A percentile compares a stretch with the other conserved stretches of the same genome.
Evolutionary conservation across 208 protist species (phyloP).

Genomic region (Histomonas meleagridis): DNA sequence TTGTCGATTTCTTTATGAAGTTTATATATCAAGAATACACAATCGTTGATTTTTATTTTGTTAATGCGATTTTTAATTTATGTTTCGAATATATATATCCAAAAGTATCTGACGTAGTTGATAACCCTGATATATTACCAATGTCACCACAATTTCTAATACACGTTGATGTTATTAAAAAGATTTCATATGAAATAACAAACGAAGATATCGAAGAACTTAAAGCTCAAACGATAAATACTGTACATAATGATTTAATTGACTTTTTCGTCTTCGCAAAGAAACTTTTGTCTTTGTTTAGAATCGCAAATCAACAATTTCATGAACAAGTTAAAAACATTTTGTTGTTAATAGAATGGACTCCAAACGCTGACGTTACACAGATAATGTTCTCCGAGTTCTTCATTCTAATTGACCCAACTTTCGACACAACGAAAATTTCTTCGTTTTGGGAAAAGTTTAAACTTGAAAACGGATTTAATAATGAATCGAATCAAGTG

Average conservation of each 20-base stretch:
- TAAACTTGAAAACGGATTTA: background rate
- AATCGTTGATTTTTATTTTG: slow-evolving; percentile 21
- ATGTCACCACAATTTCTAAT: background rate
- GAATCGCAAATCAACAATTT: background rate
- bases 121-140: background rate
- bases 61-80: background rate
- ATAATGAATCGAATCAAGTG: background rate
- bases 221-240: background rate
- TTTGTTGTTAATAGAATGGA: background rate
- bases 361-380: background rate
- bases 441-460: background rate
- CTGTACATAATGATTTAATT: background rate
- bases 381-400: background rate
- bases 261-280: background rate
- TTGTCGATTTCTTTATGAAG: background rate
- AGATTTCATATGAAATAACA: background rate
- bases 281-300: background rate
- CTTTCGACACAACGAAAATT: background rate
- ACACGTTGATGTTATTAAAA: background rate
- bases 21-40: background rate
- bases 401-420: background rate
- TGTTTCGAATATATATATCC: slow-evolving; percentile 30
- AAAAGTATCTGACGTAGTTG: background rate
- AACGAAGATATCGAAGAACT: background rate
- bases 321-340: background rate